phyloP scores from a whole-genome alignment of 306 rosid species.

The Cucumis hystrix region DNA sequence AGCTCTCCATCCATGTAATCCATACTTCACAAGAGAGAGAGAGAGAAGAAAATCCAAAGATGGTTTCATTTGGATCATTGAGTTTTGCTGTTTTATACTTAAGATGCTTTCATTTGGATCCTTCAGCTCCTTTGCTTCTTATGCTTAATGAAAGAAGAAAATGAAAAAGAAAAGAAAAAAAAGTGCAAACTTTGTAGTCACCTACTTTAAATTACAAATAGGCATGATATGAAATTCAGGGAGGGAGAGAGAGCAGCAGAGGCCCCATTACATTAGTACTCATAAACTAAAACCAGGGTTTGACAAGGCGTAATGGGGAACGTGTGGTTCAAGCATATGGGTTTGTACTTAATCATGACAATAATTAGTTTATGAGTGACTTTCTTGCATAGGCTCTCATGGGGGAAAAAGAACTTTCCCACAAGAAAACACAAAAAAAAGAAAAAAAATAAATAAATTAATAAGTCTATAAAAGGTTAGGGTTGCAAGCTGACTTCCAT shows the following conservation, averaged over 20 bases:
- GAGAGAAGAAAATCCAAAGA: background rate
- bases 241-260: background rate
- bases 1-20: background rate
- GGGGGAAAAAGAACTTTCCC: background rate
- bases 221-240: background rate
- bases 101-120: background rate
- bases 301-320: background rate
- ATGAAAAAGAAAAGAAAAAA: background rate
- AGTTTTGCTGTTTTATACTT: background rate
- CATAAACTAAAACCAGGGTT: background rate
- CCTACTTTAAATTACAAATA: background rate
- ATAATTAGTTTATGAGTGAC: background rate
- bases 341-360: background rate
- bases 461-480: background rate
- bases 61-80: background rate
- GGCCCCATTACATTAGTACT: background rate
- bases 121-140: background rate
- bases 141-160: background rate
- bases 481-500: background rate
- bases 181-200: background rate
- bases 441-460: background rate
- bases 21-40: background rate
- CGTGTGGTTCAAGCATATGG: background rate
- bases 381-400: background rate
- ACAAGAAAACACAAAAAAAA: background rate